Base-by-base conservation (phyloP, 2,329 filamentous ascomycete genomes). In the Colletotrichum lupini region DNA sequence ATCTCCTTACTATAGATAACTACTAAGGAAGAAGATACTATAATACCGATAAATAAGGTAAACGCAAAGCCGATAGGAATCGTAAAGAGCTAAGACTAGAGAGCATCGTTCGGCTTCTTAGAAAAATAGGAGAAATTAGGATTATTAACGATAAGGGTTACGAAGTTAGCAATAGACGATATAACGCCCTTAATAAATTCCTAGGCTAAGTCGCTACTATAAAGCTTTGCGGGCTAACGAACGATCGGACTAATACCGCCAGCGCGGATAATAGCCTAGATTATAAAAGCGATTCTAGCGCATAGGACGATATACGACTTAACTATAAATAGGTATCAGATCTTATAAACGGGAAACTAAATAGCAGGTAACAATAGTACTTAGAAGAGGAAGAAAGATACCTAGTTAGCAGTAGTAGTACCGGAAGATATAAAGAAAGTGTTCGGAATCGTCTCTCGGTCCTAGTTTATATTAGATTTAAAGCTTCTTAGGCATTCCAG, bases 361-460 rank as follows among this genome's bases (percentile, higher is more conserved):
- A 97, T 92, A 24, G 94, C 94, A 0, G 95, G 95, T 1, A 97
- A 86, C 1, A 93, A 95, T 75, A 88, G 85, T 2, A 94, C 80
- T 94, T 94, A 97, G 82, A 97, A 98, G 69, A 98, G 85, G 85
- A 97, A 93, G 84, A 97, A 98, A 14, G 93, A 94, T 57, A 92
- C 88, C 77, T 94, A 97, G 76, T 93, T 90, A 53, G 91, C 89
- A 0, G 94, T 97, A 24, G 88, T 91, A 1, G 94, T 95, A 4
- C 93, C 94, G 0, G 92, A 92, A 67, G 83, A 85, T 1, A 80
- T 80, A 1, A 90, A 84, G 72, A 97, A 94, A 8, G 88, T 87
- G 78, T 96, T 95, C 12, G 88, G 90, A 74, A 95, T 87, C 1
- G 86, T 87, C 5, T 87, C 80, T 14, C 85, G 83, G 76, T 89